Evolutionary conservation across 371 early-diverging fungal species (phyloP).

Genomic region (Mucor indicus): DNA sequence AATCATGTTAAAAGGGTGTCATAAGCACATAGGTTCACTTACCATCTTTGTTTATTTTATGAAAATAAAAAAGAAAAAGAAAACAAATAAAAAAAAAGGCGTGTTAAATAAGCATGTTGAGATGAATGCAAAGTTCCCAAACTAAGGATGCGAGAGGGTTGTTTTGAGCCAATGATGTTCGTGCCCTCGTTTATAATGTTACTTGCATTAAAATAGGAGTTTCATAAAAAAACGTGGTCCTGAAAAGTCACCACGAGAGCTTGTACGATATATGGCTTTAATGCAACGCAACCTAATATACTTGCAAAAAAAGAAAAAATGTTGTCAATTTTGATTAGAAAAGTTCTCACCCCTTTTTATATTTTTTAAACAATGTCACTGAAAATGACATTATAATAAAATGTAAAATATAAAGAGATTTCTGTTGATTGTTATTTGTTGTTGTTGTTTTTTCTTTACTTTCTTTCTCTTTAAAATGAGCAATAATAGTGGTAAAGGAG

Average conservation of each 20-base stretch:
- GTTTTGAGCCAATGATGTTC: constrained; percentile 18
- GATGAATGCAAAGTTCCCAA: constrained; percentile 14
- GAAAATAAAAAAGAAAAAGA: constrained; percentile 8
- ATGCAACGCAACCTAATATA: no score
- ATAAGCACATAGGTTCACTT: neutral
- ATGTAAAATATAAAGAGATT: no score
- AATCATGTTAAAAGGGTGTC: neutral
- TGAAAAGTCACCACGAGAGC: constrained; percentile 18
- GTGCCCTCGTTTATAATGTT: constrained; percentile 10
- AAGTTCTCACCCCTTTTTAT: no score
- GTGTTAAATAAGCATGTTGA: neutral
- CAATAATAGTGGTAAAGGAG: no score
- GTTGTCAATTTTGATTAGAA: no score
- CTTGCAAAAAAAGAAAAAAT: no score
- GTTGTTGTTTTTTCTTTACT: no score
- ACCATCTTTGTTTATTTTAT: neutral
- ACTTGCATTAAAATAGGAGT: neutral
- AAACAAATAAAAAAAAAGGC: neutral
- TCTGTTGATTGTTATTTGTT: no score
- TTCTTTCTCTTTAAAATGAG: no score
- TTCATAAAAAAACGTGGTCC: constrained; percentile 11
- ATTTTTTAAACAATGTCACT: no score
- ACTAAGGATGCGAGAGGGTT: constrained; percentile 14
- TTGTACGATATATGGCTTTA: constrained; percentile 12
- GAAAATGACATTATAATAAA: no score